Evolutionary conservation across 1,284 basidiomycete genomes (phyloP).

Genomic region (Irpex sp.): DNA sequence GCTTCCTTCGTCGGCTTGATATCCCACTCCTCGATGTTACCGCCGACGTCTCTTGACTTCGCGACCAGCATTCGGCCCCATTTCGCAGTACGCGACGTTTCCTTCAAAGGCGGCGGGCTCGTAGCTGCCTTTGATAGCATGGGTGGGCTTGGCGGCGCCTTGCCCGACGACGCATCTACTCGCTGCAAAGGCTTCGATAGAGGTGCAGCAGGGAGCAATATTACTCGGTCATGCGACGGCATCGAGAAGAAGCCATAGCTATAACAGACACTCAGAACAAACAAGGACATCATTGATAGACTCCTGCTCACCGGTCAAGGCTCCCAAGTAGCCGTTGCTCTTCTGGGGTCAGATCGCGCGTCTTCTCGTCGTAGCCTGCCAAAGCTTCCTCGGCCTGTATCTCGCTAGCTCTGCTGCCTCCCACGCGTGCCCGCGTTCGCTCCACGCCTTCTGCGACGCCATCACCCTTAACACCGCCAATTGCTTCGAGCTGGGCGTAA

Average conservation of each 20-base stretch:
- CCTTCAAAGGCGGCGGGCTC: slow-evolving; percentile 51
- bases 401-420: slow-evolving; percentile 55
- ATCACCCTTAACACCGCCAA: slow-evolving; percentile 81
- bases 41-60: slow-evolving; percentile 65
- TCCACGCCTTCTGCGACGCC: slow-evolving; percentile 90
- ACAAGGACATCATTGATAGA: not conserved
- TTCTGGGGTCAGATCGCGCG: slow-evolving; percentile 52
- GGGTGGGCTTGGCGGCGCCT: slow-evolving; percentile 29
- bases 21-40: slow-evolving; percentile 75
- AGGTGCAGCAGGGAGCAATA: slow-evolving; percentile 61
- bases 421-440: slow-evolving; percentile 83
- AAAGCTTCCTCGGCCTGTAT: slow-evolving; percentile 51
- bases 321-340: slow-evolving; percentile 69
- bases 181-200: slow-evolving; percentile 57
- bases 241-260: slow-evolving; percentile 86
- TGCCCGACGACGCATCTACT: slow-evolving; percentile 37
- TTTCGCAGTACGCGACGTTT: slow-evolving; percentile 73
- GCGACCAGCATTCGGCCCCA: slow-evolving; percentile 87
- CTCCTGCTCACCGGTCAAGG: slow-evolving; percentile 69
- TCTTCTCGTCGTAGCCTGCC: slow-evolving; percentile 54
- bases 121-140: slow-evolving; percentile 37
- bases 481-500: slow-evolving; percentile 81
- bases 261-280: slow-evolving; percentile 12
- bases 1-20: slow-evolving; percentile 59
- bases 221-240: slow-evolving; percentile 74